phyloP scores from a whole-genome alignment of 129 eudicot species.

The Arctium minus region DNA sequence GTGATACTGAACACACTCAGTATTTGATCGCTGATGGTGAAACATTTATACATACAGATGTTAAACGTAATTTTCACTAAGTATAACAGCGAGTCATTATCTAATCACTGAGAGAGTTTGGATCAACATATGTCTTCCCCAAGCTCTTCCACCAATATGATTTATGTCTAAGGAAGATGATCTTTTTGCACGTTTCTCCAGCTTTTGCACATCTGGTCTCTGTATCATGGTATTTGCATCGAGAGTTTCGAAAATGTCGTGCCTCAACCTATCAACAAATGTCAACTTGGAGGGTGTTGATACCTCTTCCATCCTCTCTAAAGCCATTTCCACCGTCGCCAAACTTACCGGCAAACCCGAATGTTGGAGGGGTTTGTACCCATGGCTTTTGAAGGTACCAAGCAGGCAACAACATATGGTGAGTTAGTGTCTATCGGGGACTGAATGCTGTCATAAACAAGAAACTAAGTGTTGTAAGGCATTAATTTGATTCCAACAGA shows the following conservation, averaged over 20 bases:
- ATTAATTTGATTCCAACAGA: conserved; percentile 53
- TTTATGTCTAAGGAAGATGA: too few relatives aligned
- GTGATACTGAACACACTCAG: too few relatives aligned
- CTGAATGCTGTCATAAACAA: conserved; percentile 64
- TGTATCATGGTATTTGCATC: not conserved
- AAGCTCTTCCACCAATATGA: too few relatives aligned
- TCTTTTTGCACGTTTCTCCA: too few relatives aligned
- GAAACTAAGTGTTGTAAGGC: conserved; percentile 68
- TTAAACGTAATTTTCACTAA: too few relatives aligned
- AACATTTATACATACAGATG: too few relatives aligned
- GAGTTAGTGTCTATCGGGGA: conserved; percentile 77
- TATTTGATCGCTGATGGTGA: too few relatives aligned
- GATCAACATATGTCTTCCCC: too few relatives aligned
- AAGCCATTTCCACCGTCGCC: conserved; percentile 82
- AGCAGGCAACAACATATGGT: conserved; percentile 78
- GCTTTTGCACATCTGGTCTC: not conserved
- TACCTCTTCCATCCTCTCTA: conserved; percentile 82
- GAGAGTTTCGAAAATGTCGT: conserved; percentile 43
- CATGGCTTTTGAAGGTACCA: conserved; percentile 73
- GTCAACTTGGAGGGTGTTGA: conserved; percentile 78
- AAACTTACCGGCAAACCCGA: conserved; percentile 92
- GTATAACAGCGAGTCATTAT: too few relatives aligned
- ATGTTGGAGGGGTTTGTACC: conserved; percentile 74
- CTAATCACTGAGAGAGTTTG: too few relatives aligned
- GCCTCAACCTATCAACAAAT: conserved; percentile 77